Evolutionary conservation across 2,329 filamentous ascomycete genomes (phyloP).

Genomic region (Alternaria triticina): DNA sequence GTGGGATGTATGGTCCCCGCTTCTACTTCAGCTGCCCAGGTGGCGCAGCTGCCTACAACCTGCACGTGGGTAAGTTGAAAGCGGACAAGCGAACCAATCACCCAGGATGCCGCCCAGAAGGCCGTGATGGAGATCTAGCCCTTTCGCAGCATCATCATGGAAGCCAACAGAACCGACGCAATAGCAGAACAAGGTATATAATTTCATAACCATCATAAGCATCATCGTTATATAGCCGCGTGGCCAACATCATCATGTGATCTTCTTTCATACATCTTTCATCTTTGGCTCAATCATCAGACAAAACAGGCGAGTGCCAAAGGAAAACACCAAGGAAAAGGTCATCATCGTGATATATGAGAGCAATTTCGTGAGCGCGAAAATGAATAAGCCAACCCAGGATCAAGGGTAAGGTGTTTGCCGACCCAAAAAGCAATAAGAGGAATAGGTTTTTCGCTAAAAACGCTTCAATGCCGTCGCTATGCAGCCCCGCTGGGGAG

Average conservation of each 20-base stretch:
- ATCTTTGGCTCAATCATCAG: conserved; percentile 14
- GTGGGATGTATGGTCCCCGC: too few species aligned
- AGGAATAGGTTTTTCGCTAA: conserved; percentile 27
- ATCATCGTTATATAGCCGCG: conserved; percentile 17
- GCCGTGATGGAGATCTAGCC: too few species aligned
- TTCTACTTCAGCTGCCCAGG: too few species aligned
- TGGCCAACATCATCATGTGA: conserved; percentile 8
- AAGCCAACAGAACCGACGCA: neutral
- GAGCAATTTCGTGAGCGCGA: neutral
- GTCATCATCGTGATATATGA: neutral
- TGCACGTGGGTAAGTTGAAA: too few species aligned
- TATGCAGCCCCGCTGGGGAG: conserved; percentile 39
- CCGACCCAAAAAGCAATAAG: conserved; percentile 3
- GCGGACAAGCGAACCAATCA: too few species aligned
- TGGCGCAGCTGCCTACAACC: too few species aligned
- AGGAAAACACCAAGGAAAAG: neutral
- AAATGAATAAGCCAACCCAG: neutral
- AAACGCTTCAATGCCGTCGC: conserved; percentile 47
- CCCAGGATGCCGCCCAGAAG: too few species aligned
- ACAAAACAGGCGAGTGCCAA: neutral
- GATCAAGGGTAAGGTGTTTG: conserved; percentile 1
- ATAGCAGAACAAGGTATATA: neutral
- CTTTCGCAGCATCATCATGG: too few species aligned
- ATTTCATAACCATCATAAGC: conserved; percentile 20
- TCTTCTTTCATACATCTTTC: conserved; percentile 19